Evolutionary conservation across 768 basidiomycete species (phyloP), one percentile per base, ranked within the genome.

Genomic region (Astraeus odoratus): DNA sequence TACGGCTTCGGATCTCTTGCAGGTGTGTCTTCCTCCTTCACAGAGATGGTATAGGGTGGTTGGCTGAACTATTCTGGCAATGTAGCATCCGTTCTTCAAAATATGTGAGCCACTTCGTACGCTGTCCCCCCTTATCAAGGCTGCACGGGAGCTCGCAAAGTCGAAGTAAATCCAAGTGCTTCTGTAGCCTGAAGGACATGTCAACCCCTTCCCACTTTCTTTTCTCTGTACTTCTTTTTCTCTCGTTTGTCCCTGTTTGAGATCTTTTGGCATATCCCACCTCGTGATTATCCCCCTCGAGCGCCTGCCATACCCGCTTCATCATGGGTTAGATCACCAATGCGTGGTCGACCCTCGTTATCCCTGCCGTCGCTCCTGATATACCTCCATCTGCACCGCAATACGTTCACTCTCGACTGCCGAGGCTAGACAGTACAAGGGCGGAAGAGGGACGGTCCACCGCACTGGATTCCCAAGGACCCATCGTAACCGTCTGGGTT

Each of bases 101-200:
- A 69, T 85, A 26, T 83, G 84, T 3, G 93, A 96, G 67, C 90
- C 90, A 5, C 71, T 95, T 42, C 75, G 86, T 45, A 92, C 89
- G 16, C 71, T 95, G 43, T 75, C 89, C 7, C 92, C 92, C 7
- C 68, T 95, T 31, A 95, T 95, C 74, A 94, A 93, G 63, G 90
- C 91, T 10, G 92, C 92, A 5, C 72, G 89, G 50, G 90, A 93
- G 52, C 83, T 88, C 39, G 83, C 86, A 29, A 87, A 86, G 74
- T 62, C 69, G 51, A 75, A 77, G 52, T 63, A 29, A 24, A 16
- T n/a, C 38, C 3, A 16, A n/a, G 31, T 22, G 26, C 22, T 39
- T 35, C 37, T 9, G 35, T 35, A 46, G 27, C 26, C 29, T 34
- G 26, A 19, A 27, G n/a, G 20, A 29, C 19, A 36, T 36, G 16